Evolutionary conservation across 1,284 basidiomycete genomes (phyloP).

Genomic region (Heterobasidion occidentale): DNA sequence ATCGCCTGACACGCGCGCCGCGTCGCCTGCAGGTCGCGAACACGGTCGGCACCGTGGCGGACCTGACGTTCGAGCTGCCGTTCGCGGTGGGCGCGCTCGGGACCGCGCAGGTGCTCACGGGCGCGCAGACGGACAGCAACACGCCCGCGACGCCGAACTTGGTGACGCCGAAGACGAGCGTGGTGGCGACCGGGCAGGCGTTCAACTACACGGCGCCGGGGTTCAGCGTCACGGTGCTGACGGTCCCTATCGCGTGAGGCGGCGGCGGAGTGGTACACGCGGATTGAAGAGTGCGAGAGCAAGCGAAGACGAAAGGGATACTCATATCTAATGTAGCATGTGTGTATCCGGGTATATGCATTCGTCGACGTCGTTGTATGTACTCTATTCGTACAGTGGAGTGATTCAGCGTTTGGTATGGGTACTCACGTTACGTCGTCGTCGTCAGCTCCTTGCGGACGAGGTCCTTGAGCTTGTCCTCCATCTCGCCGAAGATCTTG

Average conservation of each 20-base stretch:
- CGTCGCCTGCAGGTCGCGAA: conserved; percentile 40
- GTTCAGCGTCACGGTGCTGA: conserved; percentile 52
- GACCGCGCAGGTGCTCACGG: conserved; percentile 38
- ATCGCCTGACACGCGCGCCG: too few species aligned
- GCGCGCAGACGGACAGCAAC: conserved; percentile 42
- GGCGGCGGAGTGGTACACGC: not conserved
- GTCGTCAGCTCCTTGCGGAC: conserved; percentile 10
- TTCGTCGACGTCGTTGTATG: too few species aligned
- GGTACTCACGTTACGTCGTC: not conserved
- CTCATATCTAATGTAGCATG: too few species aligned
- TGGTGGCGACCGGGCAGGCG: conserved; percentile 35
- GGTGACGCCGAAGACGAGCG: conserved; percentile 36
- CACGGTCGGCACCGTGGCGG: conserved; percentile 28
- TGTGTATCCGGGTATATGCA: too few species aligned
- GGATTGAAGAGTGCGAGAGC: too few species aligned
- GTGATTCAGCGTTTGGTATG: too few species aligned
- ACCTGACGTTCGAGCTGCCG: conserved; percentile 45
- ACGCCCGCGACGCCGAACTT: conserved; percentile 39
- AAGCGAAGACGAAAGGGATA: too few species aligned
- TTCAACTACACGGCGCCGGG: conserved; percentile 53
- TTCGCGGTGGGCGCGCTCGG: conserved; percentile 40
- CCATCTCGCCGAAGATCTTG: conserved; percentile 33
- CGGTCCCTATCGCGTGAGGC: conserved; percentile 15
- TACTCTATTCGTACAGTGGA: too few species aligned
- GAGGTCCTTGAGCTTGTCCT: conserved; percentile 30